Conservation (phyloP, 1,139 yeast genomes). For the Kurtzmaniella quercitrusa region DNA sequence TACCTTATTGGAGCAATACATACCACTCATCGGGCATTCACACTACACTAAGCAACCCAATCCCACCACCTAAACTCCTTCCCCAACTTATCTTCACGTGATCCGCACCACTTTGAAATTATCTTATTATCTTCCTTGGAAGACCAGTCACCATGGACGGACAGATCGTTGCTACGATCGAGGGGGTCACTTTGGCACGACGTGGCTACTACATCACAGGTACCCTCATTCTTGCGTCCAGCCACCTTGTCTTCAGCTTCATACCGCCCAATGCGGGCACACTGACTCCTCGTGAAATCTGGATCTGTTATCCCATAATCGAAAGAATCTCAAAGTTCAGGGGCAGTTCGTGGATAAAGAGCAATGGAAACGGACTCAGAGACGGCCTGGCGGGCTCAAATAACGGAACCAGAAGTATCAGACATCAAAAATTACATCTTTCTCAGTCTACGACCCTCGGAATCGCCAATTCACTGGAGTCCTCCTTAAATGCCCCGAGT, state of each 20-base stretch:
- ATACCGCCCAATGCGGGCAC: constrained; percentile 17
- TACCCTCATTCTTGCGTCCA: constrained; percentile 71
- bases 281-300: constrained; percentile 56
- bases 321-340: constrained; percentile 58
- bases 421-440: not conserved
- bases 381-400: not conserved
- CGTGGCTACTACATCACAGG: constrained; percentile 68
- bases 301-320: constrained; percentile 92
- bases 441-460: not conserved
- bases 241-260: constrained; percentile 75
- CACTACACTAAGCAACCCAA: too few species aligned
- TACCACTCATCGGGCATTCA: too few species aligned
- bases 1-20: too few species aligned
- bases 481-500: not conserved
- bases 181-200: constrained; percentile 63
- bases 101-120: not conserved
- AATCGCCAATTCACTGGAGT: not conserved
- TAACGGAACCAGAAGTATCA: not conserved
- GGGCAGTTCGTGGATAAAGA: constrained; percentile 41
- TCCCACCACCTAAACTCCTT: not conserved
- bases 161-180: constrained; percentile 40
- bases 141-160: constrained; percentile 16
- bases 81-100: not conserved
- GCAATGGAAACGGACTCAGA: constrained; percentile 5
- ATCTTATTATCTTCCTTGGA: not conserved